phyloP scores from a whole-genome alignment of 257 asterid species.

The Solanum peruvianum region DNA sequence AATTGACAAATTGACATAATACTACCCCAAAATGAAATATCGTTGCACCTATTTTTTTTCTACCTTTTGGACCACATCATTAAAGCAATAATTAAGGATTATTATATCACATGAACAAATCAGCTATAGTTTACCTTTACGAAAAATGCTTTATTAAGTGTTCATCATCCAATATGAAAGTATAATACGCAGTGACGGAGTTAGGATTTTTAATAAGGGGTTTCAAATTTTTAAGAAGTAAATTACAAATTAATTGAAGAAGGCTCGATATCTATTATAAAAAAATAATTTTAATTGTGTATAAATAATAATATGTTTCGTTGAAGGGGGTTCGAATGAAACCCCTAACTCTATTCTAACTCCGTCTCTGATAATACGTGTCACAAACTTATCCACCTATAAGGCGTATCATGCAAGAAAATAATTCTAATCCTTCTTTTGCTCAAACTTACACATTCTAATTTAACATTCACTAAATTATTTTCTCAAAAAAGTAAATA shows the following conservation, averaged over 20 bases:
- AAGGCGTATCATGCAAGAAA: neutral
- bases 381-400: no score
- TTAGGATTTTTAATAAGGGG: rapidly evolving
- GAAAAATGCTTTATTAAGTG: neutral
- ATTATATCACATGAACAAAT: neutral
- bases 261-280: rapidly evolving
- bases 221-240: rapidly evolving
- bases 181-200: no score
- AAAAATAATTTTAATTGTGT: no score
- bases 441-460: no score
- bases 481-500: no score
- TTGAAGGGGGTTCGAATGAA: rapidly evolving
- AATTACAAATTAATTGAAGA: rapidly evolving
- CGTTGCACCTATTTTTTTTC: neutral
- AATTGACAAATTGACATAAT: neutral
- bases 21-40: neutral
- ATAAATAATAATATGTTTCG: no score
- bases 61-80: neutral
- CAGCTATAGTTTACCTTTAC: neutral
- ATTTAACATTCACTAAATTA: no score
- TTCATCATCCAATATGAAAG: no score
- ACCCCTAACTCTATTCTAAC: no score
- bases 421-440: no score
- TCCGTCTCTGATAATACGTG: no score
- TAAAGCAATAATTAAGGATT: neutral